Percentiles rank a stretch among this genome's conserved stretches.
Conservation (phyloP, 179 eudicot genomes). For the Vitellaria paradoxa region DNA sequence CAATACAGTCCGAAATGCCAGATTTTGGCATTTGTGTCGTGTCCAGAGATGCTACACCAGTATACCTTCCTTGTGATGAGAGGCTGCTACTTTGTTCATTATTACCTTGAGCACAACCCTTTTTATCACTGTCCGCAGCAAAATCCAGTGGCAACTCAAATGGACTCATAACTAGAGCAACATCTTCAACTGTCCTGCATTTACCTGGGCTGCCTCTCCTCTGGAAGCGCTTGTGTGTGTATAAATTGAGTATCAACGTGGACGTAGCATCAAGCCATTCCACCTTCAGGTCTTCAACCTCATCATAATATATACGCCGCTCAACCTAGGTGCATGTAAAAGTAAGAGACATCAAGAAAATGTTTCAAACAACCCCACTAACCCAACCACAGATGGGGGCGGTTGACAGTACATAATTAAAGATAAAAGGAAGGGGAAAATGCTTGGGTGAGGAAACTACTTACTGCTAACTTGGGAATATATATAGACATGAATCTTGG, state of each 20-base stretch:
- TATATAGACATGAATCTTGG: slow-evolving; percentile 95
- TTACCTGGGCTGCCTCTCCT: slow-evolving; percentile 55
- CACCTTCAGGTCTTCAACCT: slow-evolving; percentile 69
- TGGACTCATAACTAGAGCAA: slow-evolving; percentile 53
- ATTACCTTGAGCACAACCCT: background rate
- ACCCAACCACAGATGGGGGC: background rate
- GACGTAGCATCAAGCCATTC: slow-evolving; percentile 93
- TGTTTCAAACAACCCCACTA: background rate
- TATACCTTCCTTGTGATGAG: slow-evolving; percentile 16
- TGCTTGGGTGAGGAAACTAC: slow-evolving; percentile 14
- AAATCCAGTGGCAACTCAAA: slow-evolving; percentile 30
- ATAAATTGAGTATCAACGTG: slow-evolving; percentile 55
- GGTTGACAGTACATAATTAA: background rate
- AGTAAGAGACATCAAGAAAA: background rate
- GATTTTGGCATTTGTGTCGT: background rate
- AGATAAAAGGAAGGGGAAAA: background rate
- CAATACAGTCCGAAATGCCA: slow-evolving; percentile 5
- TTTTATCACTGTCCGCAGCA: slow-evolving; percentile 2
- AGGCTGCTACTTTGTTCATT: background rate
- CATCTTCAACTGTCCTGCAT: slow-evolving; percentile 60
- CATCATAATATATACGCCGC: slow-evolving; percentile 86
- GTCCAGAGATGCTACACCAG: slow-evolving; percentile 4
- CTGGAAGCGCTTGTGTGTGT: slow-evolving; percentile 38
- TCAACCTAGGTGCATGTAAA: slow-evolving; percentile 52
- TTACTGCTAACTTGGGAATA: slow-evolving; percentile 71